phyloP scores from a whole-genome alignment of 768 basidiomycete genomes.

The Leccinum subtestaceum region DNA sequence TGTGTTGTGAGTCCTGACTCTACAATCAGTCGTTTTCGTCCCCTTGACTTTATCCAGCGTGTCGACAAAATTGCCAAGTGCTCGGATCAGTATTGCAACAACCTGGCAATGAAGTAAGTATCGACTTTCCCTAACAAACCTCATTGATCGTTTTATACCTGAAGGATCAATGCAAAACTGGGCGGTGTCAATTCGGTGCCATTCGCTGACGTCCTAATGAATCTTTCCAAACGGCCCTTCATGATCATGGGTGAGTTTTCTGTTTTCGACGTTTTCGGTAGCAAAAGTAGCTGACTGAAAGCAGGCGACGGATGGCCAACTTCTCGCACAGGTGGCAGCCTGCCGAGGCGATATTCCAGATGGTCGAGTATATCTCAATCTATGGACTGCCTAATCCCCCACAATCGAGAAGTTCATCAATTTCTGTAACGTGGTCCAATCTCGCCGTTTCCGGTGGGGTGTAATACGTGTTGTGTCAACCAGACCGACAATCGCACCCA shows the following conservation, averaged over 20 bases:
- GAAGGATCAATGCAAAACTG: slow-evolving; percentile 54
- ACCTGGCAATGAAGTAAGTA: slow-evolving; percentile 36
- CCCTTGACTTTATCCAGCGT: slow-evolving; percentile 17
- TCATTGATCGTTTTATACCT: background rate
- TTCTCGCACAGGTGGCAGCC: too few species aligned
- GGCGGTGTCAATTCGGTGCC: slow-evolving; percentile 45
- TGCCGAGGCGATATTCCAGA: too few species aligned
- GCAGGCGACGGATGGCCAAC: slow-evolving; percentile 34
- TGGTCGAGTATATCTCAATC: too few species aligned
- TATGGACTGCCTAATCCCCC: too few species aligned
- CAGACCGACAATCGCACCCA: too few species aligned
- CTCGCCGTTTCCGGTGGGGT: too few species aligned
- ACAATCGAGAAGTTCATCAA: too few species aligned
- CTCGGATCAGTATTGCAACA: slow-evolving; percentile 36
- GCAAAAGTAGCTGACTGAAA: background rate
- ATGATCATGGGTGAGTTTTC: slow-evolving; percentile 32
- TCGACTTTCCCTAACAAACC: background rate
- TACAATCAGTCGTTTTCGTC: slow-evolving; percentile 13
- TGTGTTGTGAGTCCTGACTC: slow-evolving; percentile 15
- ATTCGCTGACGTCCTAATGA: slow-evolving; percentile 19
- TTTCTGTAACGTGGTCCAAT: too few species aligned
- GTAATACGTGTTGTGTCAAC: too few species aligned
- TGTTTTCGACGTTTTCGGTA: background rate
- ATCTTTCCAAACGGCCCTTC: slow-evolving; percentile 29
- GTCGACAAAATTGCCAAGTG: slow-evolving; percentile 29